phyloP scores from a whole-genome alignment of 805 yeast genomes.

The Hanseniaspora lindneri region DNA sequence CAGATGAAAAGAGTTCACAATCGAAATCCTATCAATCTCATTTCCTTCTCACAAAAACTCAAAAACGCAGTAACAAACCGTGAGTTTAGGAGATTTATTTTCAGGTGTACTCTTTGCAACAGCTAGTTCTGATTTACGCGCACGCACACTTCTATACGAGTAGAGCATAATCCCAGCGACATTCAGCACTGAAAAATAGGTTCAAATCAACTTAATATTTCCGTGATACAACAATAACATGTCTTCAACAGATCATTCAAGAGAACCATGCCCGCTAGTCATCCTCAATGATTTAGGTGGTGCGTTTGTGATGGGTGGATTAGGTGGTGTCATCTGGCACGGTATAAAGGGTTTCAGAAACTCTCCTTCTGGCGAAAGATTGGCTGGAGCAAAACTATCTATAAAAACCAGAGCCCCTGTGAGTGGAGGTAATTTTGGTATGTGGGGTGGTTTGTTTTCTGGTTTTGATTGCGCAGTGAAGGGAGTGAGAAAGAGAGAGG shows the following conservation, averaged over 20 bases:
- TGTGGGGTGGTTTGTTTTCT: constrained; percentile 97
- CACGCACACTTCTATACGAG: no score
- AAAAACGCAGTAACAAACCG: no score
- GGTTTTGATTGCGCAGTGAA: constrained; percentile 92
- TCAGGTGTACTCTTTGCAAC: no score
- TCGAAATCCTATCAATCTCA: not conserved
- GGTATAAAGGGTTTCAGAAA: constrained; percentile 97
- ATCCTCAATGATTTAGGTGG: constrained; percentile 96
- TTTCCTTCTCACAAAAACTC: no score
- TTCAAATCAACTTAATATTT: no score
- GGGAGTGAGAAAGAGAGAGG: constrained; percentile 93
- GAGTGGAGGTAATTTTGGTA: constrained; percentile 97
- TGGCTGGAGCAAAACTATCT: constrained; percentile 78
- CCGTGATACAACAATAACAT: constrained; percentile 16
- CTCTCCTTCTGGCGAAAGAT: constrained; percentile 93
- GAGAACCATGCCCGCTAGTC: constrained; percentile 98
- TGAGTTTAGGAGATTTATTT: no score
- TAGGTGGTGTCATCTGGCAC: constrained; percentile 98
- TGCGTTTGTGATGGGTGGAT: constrained; percentile 97
- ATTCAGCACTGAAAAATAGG: no score
- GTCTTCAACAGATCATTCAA: constrained; percentile 91
- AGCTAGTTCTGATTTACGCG: no score
- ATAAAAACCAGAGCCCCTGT: constrained; percentile 96
- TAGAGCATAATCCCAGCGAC: no score
- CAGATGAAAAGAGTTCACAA: not conserved